Conservation (phyloP, 1,139 yeast genomes). For the Zygoascus meyerae region DNA sequence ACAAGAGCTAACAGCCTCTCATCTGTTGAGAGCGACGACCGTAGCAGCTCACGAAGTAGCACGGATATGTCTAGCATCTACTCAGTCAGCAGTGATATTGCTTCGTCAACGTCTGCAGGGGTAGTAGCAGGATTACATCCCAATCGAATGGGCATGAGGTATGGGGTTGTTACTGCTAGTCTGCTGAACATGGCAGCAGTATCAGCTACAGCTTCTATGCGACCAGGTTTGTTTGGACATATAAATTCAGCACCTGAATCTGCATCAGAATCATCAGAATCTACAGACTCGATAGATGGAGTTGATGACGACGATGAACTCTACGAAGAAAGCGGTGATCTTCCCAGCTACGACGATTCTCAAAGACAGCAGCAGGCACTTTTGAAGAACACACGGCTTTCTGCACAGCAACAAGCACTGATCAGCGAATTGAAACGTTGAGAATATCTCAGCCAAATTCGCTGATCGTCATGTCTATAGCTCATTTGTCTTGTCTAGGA, state of each 20-base stretch:
- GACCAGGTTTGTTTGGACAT: slow-evolving; percentile 5
- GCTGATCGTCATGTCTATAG: no score
- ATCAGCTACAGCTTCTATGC: slow-evolving; percentile 5
- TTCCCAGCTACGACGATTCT: slow-evolving; percentile 18
- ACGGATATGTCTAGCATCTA: no score
- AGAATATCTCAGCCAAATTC: not conserved
- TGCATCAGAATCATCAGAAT: not conserved
- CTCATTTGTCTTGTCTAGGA: no score
- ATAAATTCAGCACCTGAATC: not conserved
- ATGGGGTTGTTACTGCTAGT: slow-evolving; percentile 15
- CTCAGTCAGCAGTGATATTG: no score
- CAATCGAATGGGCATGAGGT: not conserved
- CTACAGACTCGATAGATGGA: no score
- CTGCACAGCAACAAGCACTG: slow-evolving; percentile 2
- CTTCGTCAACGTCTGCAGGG: no score
- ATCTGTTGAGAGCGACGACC: no score
- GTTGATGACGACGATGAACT: slow-evolving; percentile 1
- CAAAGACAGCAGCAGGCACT: slow-evolving; percentile 18
- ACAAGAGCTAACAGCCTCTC: no score
- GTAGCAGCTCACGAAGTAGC: no score
- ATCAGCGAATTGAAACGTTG: slow-evolving; percentile 7
- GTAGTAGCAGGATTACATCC: no score
- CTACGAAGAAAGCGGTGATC: slow-evolving; percentile 6
- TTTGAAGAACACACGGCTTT: slow-evolving; percentile 10
- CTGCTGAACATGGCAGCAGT: slow-evolving; percentile 15